Evolutionary conservation across 345 rosid genomes (phyloP).

Genomic region (Gossypium thurberi): DNA sequence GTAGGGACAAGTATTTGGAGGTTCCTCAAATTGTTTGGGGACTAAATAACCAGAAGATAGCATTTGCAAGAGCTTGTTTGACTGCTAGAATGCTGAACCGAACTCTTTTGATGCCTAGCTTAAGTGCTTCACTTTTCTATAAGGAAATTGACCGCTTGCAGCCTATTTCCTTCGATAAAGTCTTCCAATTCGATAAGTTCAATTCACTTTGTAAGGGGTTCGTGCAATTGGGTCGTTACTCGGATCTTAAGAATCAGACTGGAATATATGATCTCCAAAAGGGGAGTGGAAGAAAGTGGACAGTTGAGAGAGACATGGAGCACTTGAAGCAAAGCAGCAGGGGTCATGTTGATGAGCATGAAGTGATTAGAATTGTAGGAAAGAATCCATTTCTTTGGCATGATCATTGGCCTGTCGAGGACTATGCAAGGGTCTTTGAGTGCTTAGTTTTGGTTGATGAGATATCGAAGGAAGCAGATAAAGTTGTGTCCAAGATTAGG

Average conservation of each 20-base stretch:
- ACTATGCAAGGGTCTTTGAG: slow-evolving; percentile 82
- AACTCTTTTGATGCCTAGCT: slow-evolving; percentile 86
- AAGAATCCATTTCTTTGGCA: slow-evolving; percentile 97
- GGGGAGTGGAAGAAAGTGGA: slow-evolving; percentile 99
- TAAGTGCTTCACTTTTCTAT: slow-evolving; percentile 89
- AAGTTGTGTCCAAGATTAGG: slow-evolving; percentile 65
- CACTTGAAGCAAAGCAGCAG: slow-evolving; percentile 41
- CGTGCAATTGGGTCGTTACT: slow-evolving; percentile 57
- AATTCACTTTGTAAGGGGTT: slow-evolving; percentile 70
- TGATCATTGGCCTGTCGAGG: slow-evolving; percentile 92
- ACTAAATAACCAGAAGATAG: slow-evolving; percentile 92
- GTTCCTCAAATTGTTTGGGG: slow-evolving; percentile 99
- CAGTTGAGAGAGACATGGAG: slow-evolving; percentile 63
- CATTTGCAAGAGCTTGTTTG: slow-evolving; percentile 89
- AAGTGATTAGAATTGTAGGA: slow-evolving; percentile 59
- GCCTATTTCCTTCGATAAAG: slow-evolving; percentile 72
- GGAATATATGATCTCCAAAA: slow-evolving; percentile 46
- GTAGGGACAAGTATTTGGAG: slow-evolving; percentile 60
- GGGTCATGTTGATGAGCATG: slow-evolving; percentile 46
- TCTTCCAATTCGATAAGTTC: slow-evolving; percentile 65
- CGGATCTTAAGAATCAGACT: slow-evolving; percentile 47
- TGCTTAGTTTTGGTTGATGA: slow-evolving; percentile 75
- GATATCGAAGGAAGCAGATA: slow-evolving; percentile 64
- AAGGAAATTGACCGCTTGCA: slow-evolving; percentile 74
- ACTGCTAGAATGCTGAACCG: slow-evolving; percentile 81